Conservation (phyloP, 164 flowering plant genomes). For the Chloranthus sessilifolius region DNA sequence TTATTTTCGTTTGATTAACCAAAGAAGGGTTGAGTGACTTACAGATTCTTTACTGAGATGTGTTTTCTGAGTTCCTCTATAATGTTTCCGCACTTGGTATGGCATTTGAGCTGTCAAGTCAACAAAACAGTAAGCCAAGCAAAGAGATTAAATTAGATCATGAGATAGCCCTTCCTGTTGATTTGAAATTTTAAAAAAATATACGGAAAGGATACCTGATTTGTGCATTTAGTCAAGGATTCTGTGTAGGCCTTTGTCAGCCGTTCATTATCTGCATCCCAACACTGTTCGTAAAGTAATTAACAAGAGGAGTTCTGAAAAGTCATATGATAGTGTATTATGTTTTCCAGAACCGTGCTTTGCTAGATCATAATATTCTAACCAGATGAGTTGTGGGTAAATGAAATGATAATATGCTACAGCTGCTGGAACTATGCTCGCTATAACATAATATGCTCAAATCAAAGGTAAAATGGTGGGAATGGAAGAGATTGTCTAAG, state of each 20-base stretch:
- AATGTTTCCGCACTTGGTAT: slow-evolving; percentile 32
- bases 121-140: slow-evolving; percentile 1
- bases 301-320: no score
- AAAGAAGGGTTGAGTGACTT: slow-evolving; percentile 8
- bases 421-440: no score
- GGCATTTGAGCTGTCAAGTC: slow-evolving; percentile 37
- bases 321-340: no score
- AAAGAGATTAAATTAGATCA: slow-evolving; percentile 1
- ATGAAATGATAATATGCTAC: no score
- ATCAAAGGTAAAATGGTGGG: no score
- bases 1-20: not conserved
- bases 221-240: slow-evolving; percentile 37
- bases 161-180: not conserved
- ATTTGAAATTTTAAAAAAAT: no score
- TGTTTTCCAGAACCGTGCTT: no score
- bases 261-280: slow-evolving; percentile 56
- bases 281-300: no score
- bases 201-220: slow-evolving; percentile 44
- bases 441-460: not conserved
- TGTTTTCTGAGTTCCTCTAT: slow-evolving; percentile 44
- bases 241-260: slow-evolving; percentile 35
- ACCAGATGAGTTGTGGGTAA: no score
- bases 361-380: no score
- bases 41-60: slow-evolving; percentile 35
- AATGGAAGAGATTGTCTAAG: no score